Base-by-base conservation (phyloP, 192 early-diverging fungal genomes). In the Chytriomyces sp. region DNA sequence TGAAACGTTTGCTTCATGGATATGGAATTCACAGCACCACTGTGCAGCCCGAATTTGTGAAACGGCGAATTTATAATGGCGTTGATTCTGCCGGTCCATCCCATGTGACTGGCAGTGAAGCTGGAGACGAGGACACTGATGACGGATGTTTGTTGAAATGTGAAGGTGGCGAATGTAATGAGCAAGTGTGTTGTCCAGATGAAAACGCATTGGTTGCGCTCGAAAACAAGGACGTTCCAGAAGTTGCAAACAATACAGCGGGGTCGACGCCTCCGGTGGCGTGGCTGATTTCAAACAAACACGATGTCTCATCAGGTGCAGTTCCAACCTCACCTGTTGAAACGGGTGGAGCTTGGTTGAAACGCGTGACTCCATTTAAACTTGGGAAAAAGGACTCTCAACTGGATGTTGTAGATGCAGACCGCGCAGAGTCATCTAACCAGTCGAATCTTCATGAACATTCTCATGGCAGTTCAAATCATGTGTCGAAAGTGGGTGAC, bases 1-100 rank as follows among this genome's bases (percentile, higher is more conserved):
- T 97, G 77, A 93, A 95, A 85, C 78, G 75, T n/a, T 79, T 91
- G 23, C 87, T 98, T 83, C 95, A 96, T 76, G 72, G 45, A 3
- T 63, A 74, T 75, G 95, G 95, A 13, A 85, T 98, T 47, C 96
- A 98, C 77, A 92, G 92, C 24, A 93, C 92, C 1, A 96, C 95
- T 3, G 91, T 97, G 53, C 96, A 97, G 82, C 95, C 94, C 16
- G 96, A 97, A 82, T 95, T 95, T 86, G 85, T 91, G 35, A 7
- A 43, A 7, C 43, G 10, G 53, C 50, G 72, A 13, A 13, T 20
- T 20, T 3, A n/a, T 13, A 57, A 20, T 20, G 20, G 53, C 20
- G 16, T n/a, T 13, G 53, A 1, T 13, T n/a, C 16, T 20, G 20
- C 16, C 2, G 16, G 20, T 13, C 16, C 13, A 3, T 13, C 13